Evolutionary conservation across 2,329 filamentous ascomycete genomes (phyloP).

Genomic region (Apiospora malaysiana): DNA sequence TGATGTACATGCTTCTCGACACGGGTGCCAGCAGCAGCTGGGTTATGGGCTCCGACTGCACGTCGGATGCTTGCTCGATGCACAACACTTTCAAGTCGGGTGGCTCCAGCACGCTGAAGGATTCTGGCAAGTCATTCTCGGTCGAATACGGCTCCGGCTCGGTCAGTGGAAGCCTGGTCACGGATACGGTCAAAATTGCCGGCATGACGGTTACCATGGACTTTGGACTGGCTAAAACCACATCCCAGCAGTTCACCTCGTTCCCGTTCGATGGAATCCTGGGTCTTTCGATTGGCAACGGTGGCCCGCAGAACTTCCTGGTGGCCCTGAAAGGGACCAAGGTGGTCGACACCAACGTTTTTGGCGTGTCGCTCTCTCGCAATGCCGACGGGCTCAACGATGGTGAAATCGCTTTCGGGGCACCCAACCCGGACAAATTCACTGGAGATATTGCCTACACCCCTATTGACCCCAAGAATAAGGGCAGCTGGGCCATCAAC

Average conservation of each 20-base stretch:
- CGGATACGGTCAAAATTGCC: conserved; percentile 71
- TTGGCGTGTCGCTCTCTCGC: conserved; percentile 74
- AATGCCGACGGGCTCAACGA: conserved; percentile 68
- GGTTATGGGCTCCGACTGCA: conserved; percentile 79
- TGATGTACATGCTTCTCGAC: conserved; percentile 68
- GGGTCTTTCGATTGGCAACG: conserved; percentile 71
- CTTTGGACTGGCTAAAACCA: conserved; percentile 75
- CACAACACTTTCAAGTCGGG: conserved; percentile 73
- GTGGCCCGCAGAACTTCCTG: conserved; percentile 70
- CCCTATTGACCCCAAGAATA: conserved; percentile 46
- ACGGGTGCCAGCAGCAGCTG: conserved; percentile 77
- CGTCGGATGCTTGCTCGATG: conserved; percentile 65
- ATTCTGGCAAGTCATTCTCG: conserved; percentile 60
- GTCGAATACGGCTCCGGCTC: conserved; percentile 80
- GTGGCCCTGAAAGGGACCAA: conserved; percentile 63
- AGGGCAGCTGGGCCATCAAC: conserved; percentile 71
- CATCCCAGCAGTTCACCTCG: conserved; percentile 74
- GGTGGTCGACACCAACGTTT: conserved; percentile 66
- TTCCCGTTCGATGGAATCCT: conserved; percentile 91
- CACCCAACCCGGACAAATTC: conserved; percentile 69
- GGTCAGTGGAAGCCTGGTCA: conserved; percentile 69
- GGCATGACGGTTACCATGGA: conserved; percentile 67
- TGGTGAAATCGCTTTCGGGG: conserved; percentile 81
- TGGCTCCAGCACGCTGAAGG: conserved; percentile 69
- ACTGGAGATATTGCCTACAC: conserved; percentile 73